Evolutionary conservation across 768 basidiomycete species (phyloP), one percentile per base, ranked within the genome.

Genomic region (Pleurotus ostreatus): DNA sequence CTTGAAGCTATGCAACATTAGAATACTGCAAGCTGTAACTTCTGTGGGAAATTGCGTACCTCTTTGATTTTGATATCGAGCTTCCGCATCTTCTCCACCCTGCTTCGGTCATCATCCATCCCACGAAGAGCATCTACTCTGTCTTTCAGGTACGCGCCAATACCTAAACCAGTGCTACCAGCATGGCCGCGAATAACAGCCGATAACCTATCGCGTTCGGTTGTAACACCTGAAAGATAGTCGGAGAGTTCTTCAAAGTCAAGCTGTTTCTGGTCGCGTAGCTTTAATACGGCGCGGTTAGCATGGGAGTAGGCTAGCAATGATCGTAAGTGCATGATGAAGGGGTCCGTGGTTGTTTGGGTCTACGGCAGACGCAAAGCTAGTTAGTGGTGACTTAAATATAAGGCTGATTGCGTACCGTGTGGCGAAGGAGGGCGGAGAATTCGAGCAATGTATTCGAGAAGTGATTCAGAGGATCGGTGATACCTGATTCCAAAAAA

Each of bases 221-320:
- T 77, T 0, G 92, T 94, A 45, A 98, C 86, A n/a, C 89, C 90
- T 5, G 91, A 90, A 11, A 99, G 79, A 70, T 98, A 98, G 52
- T 94, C 91, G 2, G 94, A 93, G 7, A 98, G 81, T 68, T 98
- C 96, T 71, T 99, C 97, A 60, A 98, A 96, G 67, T 99, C 97
- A 55, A 98, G 83, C 69, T 99, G 97, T 70, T 98, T 99, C 72
- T 98, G 97, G 68, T 98, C 97, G 45, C 97, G 86, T 26, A 97
- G 80, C 70, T 92, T 96, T 61, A 99, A 81, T 18, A 98, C 93
- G n/a, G 89, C 85, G 51, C 92, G 87, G 62, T 98, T 96, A 26
- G 92, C 87, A 66, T 93, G 86, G 2, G 94, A 92, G 71, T 98
- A 98, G n/a, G 86, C 81, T n/a, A 94, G 76, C 5, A 98, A 78